Evolutionary conservation across 2,329 filamentous ascomycete genomes (phyloP), one percentile per base, ranked within the genome.

Genomic region (Hypomyces perniciosus): DNA sequence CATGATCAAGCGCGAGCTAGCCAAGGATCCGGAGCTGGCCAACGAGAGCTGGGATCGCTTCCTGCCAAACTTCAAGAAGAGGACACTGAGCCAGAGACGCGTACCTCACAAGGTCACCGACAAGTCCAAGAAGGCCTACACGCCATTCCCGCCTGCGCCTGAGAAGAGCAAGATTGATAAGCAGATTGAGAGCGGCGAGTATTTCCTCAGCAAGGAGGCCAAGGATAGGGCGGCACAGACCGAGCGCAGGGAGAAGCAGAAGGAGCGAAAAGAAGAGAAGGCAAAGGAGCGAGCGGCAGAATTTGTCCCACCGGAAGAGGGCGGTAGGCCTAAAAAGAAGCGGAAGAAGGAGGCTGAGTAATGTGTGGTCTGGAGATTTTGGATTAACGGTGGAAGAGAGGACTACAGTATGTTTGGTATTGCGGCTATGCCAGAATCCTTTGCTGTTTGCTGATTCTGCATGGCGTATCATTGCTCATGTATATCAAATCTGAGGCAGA

Each of bases 111-210:
- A 88, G 64, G 84, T 99, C 65, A 90, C 82, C 48, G 91, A 99
- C 76, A 99, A 99, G 80, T 72, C 76, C 66, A 95, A 92, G 80
- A 97, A 96, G 80, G 72, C 78, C 9, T 99, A 96, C 77, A 99
- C 95, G 58, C 92, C 93, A 8, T 99, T 99, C 84, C 93, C 93
- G 44, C 93, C 93, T 6, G 82, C 90, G 40, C 90, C 91, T 58
- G 92, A 99, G 78, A 96, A 96, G 88, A 96, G 91, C 82, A 99
- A 97, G 82, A 81, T 99, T 61, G 93, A 99, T 71, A 73, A 90
- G 70, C 92, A 99, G 79, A 96, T 99, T 74, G 93, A 99, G 77
- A 91, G 83, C 61, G 92, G 93, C 72, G 92, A 97, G 73, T 99
- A 95, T 74, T 97, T 97, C 70, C 72, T 99, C 65, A 85, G 85